A percentile compares a stretch with the other conserved stretches of the same genome.
Conservation (phyloP, 352 stramenopile species). For the Blastocystis sp. region DNA sequence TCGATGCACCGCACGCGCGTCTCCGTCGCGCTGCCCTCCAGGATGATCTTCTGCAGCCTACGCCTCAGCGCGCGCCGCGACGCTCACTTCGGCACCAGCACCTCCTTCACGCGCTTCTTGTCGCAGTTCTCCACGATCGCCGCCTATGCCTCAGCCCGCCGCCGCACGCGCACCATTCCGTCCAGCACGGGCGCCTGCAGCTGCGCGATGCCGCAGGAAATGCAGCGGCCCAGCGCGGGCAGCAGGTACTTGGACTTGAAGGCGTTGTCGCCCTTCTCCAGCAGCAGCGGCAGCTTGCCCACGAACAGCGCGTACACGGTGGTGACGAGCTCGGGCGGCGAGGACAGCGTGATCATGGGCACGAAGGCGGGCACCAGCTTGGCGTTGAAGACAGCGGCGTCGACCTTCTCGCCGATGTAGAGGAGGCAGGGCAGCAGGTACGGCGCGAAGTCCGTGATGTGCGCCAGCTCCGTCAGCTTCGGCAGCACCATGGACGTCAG, state of each 20-base stretch:
- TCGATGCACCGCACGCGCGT: constrained; percentile 15
- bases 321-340: constrained; percentile 58
- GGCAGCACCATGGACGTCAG: constrained; percentile 58
- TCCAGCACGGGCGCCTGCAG: constrained; percentile 53
- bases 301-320: constrained; percentile 37
- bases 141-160: constrained; percentile 6
- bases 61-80: background rate
- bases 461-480: constrained; percentile 47
- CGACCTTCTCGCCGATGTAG: constrained; percentile 41
- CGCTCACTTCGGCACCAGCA: constrained; percentile 28
- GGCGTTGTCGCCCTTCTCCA: constrained; percentile 59
- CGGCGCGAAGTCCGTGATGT: constrained; percentile 59
- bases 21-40: constrained; percentile 22
- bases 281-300: constrained; percentile 12
- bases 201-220: background rate
- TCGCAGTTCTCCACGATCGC: background rate
- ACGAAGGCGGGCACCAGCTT: constrained; percentile 15
- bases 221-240: constrained; percentile 25
- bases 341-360: constrained; percentile 42
- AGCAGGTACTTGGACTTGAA: constrained; percentile 57
- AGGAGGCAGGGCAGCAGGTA: constrained; percentile 60
- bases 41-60: constrained; percentile 64
- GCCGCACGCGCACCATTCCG: background rate
- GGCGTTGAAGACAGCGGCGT: constrained; percentile 30
- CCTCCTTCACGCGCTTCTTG: constrained; percentile 58